These are phyloP conservation scores for Coniochaeta prunicola DNA, from an alignment of 2,329 filamentous ascomycete species.

Conservation along the genomic window DNA sequence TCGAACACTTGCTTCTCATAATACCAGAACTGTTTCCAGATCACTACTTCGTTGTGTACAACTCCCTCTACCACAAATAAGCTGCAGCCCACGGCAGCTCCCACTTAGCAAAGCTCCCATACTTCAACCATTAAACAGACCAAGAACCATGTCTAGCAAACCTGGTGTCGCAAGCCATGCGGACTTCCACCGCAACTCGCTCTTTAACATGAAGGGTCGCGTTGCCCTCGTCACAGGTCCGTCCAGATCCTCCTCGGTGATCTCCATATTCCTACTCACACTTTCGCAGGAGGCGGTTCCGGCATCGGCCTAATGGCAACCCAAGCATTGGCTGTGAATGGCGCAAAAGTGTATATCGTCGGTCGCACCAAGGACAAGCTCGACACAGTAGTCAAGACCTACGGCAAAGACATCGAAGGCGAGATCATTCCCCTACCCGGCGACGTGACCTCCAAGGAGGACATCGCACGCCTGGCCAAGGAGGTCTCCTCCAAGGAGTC, in stretches of 20 bases:
- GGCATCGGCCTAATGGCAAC: constrained; percentile 26
- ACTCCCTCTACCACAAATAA: background rate
- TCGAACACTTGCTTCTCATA: background rate
- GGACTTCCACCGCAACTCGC: constrained; percentile 32
- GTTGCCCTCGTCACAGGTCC: constrained; percentile 34
- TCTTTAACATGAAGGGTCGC: constrained; percentile 37
- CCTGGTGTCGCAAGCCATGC: constrained; percentile 18
- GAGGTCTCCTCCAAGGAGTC: constrained; percentile 48
- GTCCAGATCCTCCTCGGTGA: background rate
- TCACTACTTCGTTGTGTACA: background rate
- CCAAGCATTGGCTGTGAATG: constrained; percentile 46
- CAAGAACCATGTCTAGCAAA: constrained; percentile 18
- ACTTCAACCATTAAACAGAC: background rate
- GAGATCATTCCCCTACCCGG: constrained; percentile 52
- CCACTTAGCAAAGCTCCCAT: background rate
- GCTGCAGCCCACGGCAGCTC: background rate
- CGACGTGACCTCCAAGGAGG: constrained; percentile 56
- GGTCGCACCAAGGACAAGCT: constrained; percentile 58
- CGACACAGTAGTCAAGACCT: constrained; percentile 50
- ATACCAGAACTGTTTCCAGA: background rate
- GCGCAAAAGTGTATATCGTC: constrained; percentile 64
- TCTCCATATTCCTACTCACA: background rate
- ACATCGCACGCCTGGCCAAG: constrained; percentile 48
- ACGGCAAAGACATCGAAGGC: constrained; percentile 44
- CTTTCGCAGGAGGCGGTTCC: constrained; percentile 16